Percentiles rank a stretch among this genome's conserved stretches.
Evolutionary conservation across 805 yeast species (phyloP).

Genomic region (Hanseniaspora mollemarum): DNA sequence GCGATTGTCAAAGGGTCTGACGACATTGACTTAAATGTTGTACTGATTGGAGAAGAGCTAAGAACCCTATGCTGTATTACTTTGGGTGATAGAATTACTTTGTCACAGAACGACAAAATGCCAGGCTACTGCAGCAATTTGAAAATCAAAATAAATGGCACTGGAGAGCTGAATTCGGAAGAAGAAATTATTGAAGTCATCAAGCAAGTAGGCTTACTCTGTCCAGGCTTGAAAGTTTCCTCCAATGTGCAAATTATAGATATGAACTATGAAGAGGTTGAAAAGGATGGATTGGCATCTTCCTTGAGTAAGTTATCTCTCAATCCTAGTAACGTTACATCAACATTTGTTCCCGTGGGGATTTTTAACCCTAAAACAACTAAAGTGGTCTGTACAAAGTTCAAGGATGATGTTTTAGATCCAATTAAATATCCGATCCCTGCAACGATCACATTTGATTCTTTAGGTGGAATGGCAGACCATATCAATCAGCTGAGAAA

Average conservation of each 20-base stretch:
- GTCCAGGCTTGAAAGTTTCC: slow-evolving; percentile 41
- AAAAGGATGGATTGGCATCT: slow-evolving; percentile 16
- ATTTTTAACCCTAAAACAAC: slow-evolving; percentile 31
- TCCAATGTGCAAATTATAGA: slow-evolving; percentile 22
- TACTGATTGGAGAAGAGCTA: slow-evolving; percentile 40
- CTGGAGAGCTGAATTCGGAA: slow-evolving; percentile 22
- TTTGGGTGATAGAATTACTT: slow-evolving; percentile 41
- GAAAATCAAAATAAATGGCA: slow-evolving; percentile 19
- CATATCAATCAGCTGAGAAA: slow-evolving; percentile 53
- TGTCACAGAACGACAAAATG: slow-evolving; percentile 38
- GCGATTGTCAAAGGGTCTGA: slow-evolving; percentile 35
- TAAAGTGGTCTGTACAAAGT: slow-evolving; percentile 4
- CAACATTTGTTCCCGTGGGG: slow-evolving; percentile 36
- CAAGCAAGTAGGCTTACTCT: slow-evolving; percentile 47
- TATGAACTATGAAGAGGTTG: slow-evolving; percentile 29
- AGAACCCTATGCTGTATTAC: slow-evolving; percentile 35
- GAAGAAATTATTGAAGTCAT: slow-evolving; percentile 35
- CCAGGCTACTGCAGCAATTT: slow-evolving; percentile 39
- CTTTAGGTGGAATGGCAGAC: slow-evolving; percentile 66
- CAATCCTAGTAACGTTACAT: slow-evolving; percentile 19
- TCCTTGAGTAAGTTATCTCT: slow-evolving; percentile 31
- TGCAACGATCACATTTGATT: slow-evolving; percentile 35
- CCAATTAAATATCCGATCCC: slow-evolving; percentile 37
- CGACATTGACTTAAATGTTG: slow-evolving; percentile 30
- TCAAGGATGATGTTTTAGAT: slow-evolving; percentile 19